phyloP scores from a whole-genome alignment of 164 flowering plant genomes.

The Vitis riparia region DNA sequence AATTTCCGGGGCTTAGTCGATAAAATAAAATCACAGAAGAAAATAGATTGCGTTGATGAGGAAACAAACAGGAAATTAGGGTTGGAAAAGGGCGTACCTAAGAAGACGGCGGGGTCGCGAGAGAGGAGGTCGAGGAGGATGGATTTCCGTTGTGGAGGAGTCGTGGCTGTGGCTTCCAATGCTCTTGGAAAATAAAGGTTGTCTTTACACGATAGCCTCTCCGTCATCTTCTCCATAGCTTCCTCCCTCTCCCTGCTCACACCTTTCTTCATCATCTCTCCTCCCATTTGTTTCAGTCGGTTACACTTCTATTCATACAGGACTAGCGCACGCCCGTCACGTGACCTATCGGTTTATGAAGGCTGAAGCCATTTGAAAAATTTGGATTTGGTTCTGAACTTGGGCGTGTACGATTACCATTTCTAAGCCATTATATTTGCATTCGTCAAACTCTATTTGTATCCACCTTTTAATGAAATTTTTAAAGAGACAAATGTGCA shows the following conservation, averaged over 20 bases:
- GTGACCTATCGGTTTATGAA: too few species aligned
- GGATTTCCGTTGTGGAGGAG: conserved; percentile 58
- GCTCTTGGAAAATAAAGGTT: conserved; percentile 84
- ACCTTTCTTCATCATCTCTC: conserved; percentile 12
- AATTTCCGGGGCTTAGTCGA: too few species aligned
- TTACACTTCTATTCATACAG: too few species aligned
- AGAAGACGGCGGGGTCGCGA: conserved; percentile 77
- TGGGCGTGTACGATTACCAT: too few species aligned
- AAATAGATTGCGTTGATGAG: neutral
- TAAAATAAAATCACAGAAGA: neutral
- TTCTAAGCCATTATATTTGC: too few species aligned
- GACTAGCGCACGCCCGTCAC: too few species aligned
- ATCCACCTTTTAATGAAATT: too few species aligned
- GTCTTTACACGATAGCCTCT: conserved; percentile 62
- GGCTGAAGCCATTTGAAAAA: too few species aligned
- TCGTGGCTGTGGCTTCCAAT: conserved; percentile 39
- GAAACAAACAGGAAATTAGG: neutral
- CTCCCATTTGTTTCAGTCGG: neutral
- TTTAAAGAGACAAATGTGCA: too few species aligned
- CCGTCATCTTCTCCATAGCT: conserved; percentile 59
- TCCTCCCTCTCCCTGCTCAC: conserved; percentile 13
- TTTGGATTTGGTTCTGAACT: too few species aligned
- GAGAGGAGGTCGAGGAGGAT: conserved; percentile 77
- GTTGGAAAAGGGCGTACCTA: conserved; percentile 44
- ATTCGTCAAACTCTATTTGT: too few species aligned